Conservation (phyloP, 768 basidiomycete species). For the Kondoa malvinella region DNA sequence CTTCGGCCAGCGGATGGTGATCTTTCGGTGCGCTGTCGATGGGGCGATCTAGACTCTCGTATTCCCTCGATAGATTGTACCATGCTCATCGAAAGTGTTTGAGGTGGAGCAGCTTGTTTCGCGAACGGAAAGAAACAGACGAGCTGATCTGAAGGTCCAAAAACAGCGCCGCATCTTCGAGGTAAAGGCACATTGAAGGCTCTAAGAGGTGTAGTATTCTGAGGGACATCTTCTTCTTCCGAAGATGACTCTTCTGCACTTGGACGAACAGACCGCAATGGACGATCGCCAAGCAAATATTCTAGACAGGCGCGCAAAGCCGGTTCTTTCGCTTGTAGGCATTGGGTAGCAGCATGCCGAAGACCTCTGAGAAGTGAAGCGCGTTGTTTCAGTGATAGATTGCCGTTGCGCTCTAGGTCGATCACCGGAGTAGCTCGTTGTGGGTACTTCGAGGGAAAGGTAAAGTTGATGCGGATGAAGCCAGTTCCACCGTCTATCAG, state of each 20-base stretch:
- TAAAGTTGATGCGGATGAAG: conserved; percentile 14
- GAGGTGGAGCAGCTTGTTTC: conserved; percentile 10
- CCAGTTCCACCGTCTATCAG: neutral
- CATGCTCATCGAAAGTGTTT: conserved; percentile 6
- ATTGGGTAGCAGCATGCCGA: neutral
- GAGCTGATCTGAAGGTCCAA: conserved; percentile 8
- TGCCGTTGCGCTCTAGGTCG: neutral
- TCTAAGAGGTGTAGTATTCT: neutral
- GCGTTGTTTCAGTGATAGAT: conserved; percentile 4
- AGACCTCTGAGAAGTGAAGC: conserved; percentile 4
- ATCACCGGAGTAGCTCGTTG: neutral
- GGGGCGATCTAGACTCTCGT: conserved; percentile 14
- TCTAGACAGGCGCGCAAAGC: neutral
- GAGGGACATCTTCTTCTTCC: conserved; percentile 9
- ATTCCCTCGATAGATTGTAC: neutral
- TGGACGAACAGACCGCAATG: neutral
- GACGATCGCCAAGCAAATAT: conserved; percentile 4
- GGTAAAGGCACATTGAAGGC: conserved; percentile 17
- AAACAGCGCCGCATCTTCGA: conserved; percentile 16
- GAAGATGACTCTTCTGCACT: conserved; percentile 8
- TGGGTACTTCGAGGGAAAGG: neutral
- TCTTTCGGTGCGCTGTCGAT: neutral
- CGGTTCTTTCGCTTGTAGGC: conserved; percentile 11
- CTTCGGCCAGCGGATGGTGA: neutral
- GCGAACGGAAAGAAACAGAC: neutral